phyloP scores from a whole-genome alignment of 176 grass and related monocot species.

The Triticum aestivum region DNA sequence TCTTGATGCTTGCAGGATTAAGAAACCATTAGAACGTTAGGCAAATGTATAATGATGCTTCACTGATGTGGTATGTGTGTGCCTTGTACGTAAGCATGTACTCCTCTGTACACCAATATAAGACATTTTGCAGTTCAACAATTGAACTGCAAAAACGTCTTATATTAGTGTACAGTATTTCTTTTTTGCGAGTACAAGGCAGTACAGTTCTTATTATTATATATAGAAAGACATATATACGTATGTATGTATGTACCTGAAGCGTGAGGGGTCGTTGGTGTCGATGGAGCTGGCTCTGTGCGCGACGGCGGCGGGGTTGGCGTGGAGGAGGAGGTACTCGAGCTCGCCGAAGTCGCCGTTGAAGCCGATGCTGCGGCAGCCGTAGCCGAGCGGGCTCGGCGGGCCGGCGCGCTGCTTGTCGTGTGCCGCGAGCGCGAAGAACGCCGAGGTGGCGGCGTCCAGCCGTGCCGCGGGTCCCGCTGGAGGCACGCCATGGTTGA shows the following conservation, averaged over 20 bases:
- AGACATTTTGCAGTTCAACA: no score
- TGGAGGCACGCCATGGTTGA: conserved; percentile 59
- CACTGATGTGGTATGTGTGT: not conserved
- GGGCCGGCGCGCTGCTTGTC: conserved; percentile 83
- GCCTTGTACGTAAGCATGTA: conserved; percentile 12
- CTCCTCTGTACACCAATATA: no score
- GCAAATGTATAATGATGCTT: not conserved
- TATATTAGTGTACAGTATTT: not conserved
- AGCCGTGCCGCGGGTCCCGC: conserved; percentile 26
- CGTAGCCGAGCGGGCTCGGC: conserved; percentile 81
- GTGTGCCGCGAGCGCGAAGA: conserved; percentile 53
- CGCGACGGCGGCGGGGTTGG: conserved; percentile 61
- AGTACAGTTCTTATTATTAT: no score
- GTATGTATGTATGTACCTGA: conserved; percentile 53
- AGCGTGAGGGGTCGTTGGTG: conserved; percentile 58
- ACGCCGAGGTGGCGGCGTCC: conserved; percentile 48
- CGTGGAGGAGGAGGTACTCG: conserved; percentile 88
- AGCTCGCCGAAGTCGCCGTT: conserved; percentile 90
- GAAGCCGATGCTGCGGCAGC: conserved; percentile 75
- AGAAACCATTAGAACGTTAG: not conserved
- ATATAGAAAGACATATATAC: not conserved
- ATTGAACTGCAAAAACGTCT: no score
- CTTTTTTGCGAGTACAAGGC: no score
- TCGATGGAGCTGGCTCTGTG: conserved; percentile 64
- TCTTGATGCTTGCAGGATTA: not conserved